Evolutionary conservation across 495 filamentous ascomycete species (phyloP).

Genomic region (Cudoniella acicularis): DNA sequence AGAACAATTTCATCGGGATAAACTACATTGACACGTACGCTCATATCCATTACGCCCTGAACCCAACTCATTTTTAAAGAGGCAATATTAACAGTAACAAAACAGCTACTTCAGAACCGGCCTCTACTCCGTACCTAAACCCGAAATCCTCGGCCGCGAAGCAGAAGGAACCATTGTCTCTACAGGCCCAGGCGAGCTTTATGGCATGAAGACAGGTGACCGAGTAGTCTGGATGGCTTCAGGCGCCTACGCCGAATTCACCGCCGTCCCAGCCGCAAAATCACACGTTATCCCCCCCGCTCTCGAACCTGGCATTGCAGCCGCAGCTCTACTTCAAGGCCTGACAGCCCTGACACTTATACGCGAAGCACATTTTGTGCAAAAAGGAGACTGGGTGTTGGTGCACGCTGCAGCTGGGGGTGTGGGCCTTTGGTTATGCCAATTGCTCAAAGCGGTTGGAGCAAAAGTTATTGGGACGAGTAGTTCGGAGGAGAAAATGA

Average conservation of each 20-base stretch:
- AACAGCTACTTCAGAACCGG: constrained; percentile 84
- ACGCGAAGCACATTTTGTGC: constrained; percentile 70
- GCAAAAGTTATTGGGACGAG: constrained; percentile 84
- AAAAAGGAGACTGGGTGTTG: constrained; percentile 77
- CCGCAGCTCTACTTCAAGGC: constrained; percentile 73
- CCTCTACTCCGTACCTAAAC: constrained; percentile 73
- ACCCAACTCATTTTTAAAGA: too few species aligned
- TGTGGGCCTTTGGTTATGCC: constrained; percentile 73
- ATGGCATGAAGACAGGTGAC: constrained; percentile 57
- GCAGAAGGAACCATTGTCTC: constrained; percentile 56
- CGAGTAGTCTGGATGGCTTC: constrained; percentile 63
- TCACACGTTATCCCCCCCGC: constrained; percentile 61
- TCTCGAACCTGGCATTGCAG: constrained; percentile 58
- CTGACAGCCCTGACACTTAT: constrained; percentile 81
- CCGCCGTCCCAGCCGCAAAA: constrained; percentile 52
- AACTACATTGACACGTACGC: constrained; percentile 82
- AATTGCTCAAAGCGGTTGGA: constrained; percentile 69
- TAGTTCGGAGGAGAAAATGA: constrained; percentile 67
- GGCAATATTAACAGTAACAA: not conserved
- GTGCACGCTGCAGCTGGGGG: constrained; percentile 92
- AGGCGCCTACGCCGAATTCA: constrained; percentile 75
- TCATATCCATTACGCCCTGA: not conserved
- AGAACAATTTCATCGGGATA: constrained; percentile 78
- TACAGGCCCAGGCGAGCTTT: constrained; percentile 31
- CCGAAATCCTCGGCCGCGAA: constrained; percentile 82